Evolutionary conservation across 768 basidiomycete species (phyloP).

Genomic region (Calvatia gigantea): DNA sequence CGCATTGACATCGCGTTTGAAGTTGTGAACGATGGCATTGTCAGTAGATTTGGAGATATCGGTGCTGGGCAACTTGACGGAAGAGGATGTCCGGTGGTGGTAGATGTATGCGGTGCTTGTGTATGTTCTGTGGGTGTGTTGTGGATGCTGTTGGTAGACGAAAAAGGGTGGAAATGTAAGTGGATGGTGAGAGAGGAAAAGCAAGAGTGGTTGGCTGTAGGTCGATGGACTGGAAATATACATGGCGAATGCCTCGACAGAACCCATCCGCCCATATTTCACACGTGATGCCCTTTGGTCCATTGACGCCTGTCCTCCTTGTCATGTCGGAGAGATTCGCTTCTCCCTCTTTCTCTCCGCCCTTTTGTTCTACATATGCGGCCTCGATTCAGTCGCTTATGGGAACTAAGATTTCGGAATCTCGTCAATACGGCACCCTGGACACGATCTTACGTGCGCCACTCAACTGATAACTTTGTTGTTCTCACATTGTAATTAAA

Average conservation of each 20-base stretch:
- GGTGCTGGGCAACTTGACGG: neutral
- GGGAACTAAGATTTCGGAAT: neutral
- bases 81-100: neutral
- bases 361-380: neutral
- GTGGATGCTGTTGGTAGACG: neutral
- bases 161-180: neutral
- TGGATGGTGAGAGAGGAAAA: slow-evolving; percentile 4
- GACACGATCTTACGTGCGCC: neutral
- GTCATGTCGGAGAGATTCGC: neutral
- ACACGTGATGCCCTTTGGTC: slow-evolving; percentile 8
- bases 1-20: slow-evolving; percentile 2
- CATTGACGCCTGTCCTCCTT: neutral
- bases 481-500: neutral
- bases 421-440: neutral
- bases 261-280: neutral
- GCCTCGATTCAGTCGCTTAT: neutral
- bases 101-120: neutral
- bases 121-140: neutral
- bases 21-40: neutral
- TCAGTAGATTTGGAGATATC: neutral
- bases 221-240: slow-evolving; percentile 6
- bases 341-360: neutral
- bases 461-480: neutral
- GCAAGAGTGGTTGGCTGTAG: slow-evolving; percentile 2
- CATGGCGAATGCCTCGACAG: slow-evolving; percentile 2